A percentile compares a stretch with the other conserved stretches of the same genome.
phyloP scores from a whole-genome alignment of 352 stramenopile species.

The Phytophthora macrochlamydospora region DNA sequence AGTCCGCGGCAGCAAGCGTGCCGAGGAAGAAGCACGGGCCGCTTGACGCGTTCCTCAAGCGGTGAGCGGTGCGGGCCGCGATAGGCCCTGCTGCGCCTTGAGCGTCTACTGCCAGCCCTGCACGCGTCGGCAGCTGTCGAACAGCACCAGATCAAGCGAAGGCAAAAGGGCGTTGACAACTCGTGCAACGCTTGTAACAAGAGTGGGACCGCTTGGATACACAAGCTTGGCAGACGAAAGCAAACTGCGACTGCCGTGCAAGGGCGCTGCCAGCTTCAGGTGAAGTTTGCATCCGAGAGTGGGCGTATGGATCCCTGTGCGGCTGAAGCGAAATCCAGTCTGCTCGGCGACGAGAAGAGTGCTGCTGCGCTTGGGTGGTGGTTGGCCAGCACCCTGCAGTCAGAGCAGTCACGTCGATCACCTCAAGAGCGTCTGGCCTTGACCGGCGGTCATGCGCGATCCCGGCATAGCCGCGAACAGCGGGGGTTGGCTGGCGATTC shows the following conservation, averaged over 20 bases:
- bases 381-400: neutral
- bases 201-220: no score
- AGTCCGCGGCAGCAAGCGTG: slow-evolving; percentile 13
- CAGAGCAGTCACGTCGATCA: slow-evolving; percentile 2
- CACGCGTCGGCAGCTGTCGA: neutral
- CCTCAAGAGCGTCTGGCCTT: slow-evolving; percentile 3
- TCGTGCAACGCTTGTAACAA: no score
- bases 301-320: neutral
- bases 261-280: no score
- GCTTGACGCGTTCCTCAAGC: slow-evolving; percentile 52
- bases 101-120: neutral
- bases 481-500: neutral
- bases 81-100: no score
- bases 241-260: no score
- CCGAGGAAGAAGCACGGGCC: slow-evolving; percentile 39
- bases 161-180: no score
- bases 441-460: slow-evolving; percentile 13
- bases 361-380: neutral
- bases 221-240: no score
- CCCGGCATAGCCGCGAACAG: slow-evolving; percentile 26
- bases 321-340: neutral
- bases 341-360: neutral
- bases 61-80: slow-evolving; percentile 5
- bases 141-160: no score
- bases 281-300: no score